These are phyloP conservation scores for Ophiostoma pallidulum DNA, from an alignment of 2,329 filamentous ascomycete species.

Conservation along the genomic window DNA sequence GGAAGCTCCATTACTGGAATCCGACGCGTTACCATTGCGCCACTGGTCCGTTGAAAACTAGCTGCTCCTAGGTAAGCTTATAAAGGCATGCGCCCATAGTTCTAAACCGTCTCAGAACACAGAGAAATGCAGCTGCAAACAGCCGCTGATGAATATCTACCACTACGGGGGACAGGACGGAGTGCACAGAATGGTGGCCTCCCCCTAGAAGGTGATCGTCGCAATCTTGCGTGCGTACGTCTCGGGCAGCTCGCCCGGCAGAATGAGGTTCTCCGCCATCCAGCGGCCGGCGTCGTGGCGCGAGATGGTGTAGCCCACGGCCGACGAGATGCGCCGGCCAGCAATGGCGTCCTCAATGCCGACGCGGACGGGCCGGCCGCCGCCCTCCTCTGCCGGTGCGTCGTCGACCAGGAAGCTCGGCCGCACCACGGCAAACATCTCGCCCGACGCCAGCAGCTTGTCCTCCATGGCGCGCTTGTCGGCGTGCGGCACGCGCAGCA, in stretches of 20 bases:
- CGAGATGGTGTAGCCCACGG: slow-evolving; percentile 32
- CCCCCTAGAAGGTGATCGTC: slow-evolving; percentile 1
- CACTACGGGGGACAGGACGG: no score
- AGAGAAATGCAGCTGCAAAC: no score
- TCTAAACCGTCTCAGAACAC: no score
- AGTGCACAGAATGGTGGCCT: no score
- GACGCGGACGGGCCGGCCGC: slow-evolving; percentile 6
- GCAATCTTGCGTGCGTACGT: slow-evolving; percentile 1
- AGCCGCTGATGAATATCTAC: no score
- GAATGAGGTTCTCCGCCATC: slow-evolving; percentile 30
- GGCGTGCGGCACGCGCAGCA: slow-evolving; percentile 29
- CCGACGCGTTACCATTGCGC: slow-evolving; percentile 15
- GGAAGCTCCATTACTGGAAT: slow-evolving; percentile 13
- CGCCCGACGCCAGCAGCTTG: slow-evolving; percentile 20
- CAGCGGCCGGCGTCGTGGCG: slow-evolving; percentile 33
- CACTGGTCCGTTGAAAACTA: slow-evolving; percentile 7
- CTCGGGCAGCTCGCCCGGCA: slow-evolving; percentile 7
- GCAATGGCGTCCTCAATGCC: slow-evolving; percentile 23
- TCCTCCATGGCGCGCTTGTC: slow-evolving; percentile 39
- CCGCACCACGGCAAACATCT: slow-evolving; percentile 25
- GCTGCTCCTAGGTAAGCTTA: background rate
- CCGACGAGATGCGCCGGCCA: slow-evolving; percentile 25
- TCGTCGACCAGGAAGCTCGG: slow-evolving; percentile 24
- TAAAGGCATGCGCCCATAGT: background rate
- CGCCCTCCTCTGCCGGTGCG: background rate